These are phyloP conservation scores for Monotropa hypopitys DNA, from an alignment of 179 eudicot species.

Conservation along the genomic window DNA sequence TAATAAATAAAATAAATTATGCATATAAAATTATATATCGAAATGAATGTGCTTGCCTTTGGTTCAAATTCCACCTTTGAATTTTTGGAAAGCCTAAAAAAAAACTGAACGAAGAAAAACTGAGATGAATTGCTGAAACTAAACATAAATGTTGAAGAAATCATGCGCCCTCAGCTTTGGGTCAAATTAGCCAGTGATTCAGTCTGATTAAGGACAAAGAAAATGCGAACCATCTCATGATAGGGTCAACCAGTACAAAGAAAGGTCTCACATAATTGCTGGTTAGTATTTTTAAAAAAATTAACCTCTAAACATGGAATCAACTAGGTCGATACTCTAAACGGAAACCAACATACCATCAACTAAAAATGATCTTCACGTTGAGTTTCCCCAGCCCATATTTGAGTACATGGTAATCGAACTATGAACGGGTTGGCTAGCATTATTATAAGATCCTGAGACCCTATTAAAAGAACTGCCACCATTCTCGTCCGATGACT, in stretches of 20 bases:
- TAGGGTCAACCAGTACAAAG: neutral
- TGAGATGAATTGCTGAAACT: neutral
- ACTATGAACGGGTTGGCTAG: conserved; percentile 41
- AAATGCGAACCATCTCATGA: neutral
- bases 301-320: conserved; percentile 13
- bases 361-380: conserved; percentile 46
- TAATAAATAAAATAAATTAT: too few species aligned
- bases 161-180: neutral
- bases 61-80: too few species aligned
- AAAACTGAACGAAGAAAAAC: too few species aligned
- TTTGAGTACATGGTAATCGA: conserved; percentile 41
- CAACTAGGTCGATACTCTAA: conserved; percentile 5
- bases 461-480: conserved; percentile 27
- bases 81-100: too few species aligned
- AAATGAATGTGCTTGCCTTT: too few species aligned
- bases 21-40: too few species aligned
- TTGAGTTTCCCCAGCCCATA: conserved; percentile 64
- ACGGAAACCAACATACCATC: conserved; percentile 1
- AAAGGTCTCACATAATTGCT: conserved; percentile 14
- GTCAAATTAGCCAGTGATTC: conserved; percentile 1
- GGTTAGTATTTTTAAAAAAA: conserved; percentile 25
- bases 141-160: neutral
- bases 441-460: conserved; percentile 34
- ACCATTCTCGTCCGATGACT: conserved; percentile 53
- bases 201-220: neutral